Percentiles rank a stretch among this genome's conserved stretches.
Evolutionary conservation across 1,139 yeast species (phyloP).

Genomic region (Diutina sp.): DNA sequence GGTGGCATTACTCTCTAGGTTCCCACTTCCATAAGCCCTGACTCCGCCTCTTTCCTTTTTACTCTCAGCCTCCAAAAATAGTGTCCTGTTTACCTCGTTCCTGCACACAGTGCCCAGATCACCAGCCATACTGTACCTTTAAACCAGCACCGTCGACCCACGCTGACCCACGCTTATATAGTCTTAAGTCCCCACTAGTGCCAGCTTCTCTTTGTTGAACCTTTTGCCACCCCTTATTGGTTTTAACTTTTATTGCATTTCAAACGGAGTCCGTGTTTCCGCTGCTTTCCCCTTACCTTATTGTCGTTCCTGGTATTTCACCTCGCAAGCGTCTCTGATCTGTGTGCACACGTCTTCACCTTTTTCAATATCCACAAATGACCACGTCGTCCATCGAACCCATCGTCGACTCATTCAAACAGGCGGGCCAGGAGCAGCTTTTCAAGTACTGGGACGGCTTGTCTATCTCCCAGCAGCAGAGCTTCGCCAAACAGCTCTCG

Average conservation of each 20-base stretch:
- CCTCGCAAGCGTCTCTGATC: background rate
- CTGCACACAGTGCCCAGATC: background rate
- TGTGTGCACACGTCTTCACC: background rate
- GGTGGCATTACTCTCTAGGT: too few species aligned
- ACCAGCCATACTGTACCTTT: background rate
- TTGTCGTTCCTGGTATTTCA: background rate
- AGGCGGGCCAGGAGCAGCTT: constrained; percentile 37
- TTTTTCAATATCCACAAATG: background rate
- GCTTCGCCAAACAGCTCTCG: constrained; percentile 24
- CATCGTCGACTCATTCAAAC: constrained; percentile 13
- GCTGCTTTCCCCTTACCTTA: background rate
- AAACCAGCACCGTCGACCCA: background rate
- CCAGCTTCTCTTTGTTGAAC: background rate
- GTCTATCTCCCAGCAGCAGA: constrained; percentile 15
- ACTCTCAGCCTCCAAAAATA: background rate
- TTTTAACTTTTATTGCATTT: background rate
- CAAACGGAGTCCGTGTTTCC: background rate
- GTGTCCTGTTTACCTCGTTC: background rate
- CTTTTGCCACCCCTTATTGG: background rate
- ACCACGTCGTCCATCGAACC: constrained; percentile 2
- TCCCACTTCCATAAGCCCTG: background rate
- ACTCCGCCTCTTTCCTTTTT: background rate
- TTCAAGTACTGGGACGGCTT: constrained; percentile 30
- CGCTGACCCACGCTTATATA: background rate
- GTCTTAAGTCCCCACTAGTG: background rate